Conservation (phyloP, 208 protist species). For the Polymyxa betae region DNA sequence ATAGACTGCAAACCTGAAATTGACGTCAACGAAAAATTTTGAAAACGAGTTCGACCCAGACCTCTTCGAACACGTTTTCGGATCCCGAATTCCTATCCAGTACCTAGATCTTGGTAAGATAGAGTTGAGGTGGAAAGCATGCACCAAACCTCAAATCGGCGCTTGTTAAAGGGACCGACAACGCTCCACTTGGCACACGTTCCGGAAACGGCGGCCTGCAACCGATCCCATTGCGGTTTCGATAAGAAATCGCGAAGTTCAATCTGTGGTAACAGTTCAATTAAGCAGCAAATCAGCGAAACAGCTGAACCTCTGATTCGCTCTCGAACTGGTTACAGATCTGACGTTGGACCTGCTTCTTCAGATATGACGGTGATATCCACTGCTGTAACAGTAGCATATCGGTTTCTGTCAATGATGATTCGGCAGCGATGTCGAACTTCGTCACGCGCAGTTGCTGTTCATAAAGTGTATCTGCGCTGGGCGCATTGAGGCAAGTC, state of each 20-base stretch:
- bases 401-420: background rate
- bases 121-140: background rate
- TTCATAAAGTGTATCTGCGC: too few species aligned
- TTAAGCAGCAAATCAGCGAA: background rate
- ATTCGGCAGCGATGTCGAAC: background rate
- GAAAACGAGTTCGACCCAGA: constrained; percentile 23
- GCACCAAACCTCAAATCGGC: background rate
- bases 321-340: background rate
- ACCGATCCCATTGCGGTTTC: background rate
- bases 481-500: background rate
- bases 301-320: constrained; percentile 21
- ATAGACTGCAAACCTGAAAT: background rate
- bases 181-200: background rate
- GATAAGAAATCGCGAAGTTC: constrained; percentile 6
- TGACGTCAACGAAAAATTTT: background rate
- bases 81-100: too few species aligned
- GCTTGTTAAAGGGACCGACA: constrained; percentile 43
- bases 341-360: background rate
- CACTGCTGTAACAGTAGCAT: background rate
- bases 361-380: constrained; percentile 1
- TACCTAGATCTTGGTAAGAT: too few species aligned
- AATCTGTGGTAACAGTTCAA: background rate
- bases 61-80: too few species aligned
- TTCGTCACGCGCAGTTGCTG: too few species aligned
- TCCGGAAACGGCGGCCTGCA: background rate